These are phyloP conservation scores for Elaeis guineensis DNA, from an alignment of 176 grass and related monocot species.

Conservation along the genomic window DNA sequence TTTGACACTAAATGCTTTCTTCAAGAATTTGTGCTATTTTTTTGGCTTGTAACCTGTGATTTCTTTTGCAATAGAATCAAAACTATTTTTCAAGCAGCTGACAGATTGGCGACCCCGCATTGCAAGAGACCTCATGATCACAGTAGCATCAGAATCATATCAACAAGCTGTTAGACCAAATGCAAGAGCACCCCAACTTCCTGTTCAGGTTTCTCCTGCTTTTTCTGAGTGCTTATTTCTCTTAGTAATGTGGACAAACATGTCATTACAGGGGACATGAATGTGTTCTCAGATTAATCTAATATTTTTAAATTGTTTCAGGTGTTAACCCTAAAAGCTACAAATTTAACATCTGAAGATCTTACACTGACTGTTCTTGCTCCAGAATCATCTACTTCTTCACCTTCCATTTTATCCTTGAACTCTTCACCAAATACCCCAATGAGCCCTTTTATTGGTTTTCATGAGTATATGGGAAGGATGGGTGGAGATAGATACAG, in stretches of 20 bases:
- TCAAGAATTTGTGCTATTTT: conserved; percentile 2
- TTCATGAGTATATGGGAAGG: conserved; percentile 36
- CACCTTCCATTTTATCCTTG: conserved; percentile 64
- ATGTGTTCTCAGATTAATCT: neutral
- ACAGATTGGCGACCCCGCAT: conserved; percentile 73
- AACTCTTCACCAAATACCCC: conserved; percentile 69
- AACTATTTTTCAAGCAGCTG: conserved; percentile 90
- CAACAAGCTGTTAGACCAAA: conserved; percentile 44
- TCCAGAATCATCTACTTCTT: conserved; percentile 75
- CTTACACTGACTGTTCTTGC: conserved; percentile 93
- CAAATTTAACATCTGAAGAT: conserved; percentile 85
- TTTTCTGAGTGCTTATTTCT: conserved; percentile 4
- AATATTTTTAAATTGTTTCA: conserved; percentile 32
- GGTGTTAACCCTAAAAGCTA: conserved; percentile 95
- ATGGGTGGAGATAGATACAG: conserved; percentile 29
- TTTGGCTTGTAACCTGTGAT: conserved; percentile 6
- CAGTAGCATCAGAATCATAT: conserved; percentile 62
- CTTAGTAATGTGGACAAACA: neutral
- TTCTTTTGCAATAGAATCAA: conserved; percentile 61
- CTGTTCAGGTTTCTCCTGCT: conserved; percentile 60
- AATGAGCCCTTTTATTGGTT: conserved; percentile 33
- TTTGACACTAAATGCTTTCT: neutral
- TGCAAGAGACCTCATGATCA: conserved; percentile 87
- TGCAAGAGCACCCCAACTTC: conserved; percentile 65
- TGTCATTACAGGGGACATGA: too few relatives aligned